These are phyloP conservation scores for Chrysoporthe puriensis DNA, from an alignment of 2,329 filamentous ascomycete genomes.

Conservation along the genomic window DNA sequence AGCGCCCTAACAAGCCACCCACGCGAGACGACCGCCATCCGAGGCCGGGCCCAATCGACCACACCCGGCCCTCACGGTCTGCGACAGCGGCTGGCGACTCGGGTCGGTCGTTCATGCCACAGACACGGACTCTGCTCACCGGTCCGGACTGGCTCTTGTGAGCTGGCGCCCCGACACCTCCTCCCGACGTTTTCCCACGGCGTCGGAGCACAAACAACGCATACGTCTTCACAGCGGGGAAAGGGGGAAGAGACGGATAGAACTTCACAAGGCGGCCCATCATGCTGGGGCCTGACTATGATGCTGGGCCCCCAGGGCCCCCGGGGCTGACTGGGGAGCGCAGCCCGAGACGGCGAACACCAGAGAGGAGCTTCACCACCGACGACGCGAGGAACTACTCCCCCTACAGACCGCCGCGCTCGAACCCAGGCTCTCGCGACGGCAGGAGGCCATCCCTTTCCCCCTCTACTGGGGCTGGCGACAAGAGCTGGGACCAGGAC, in stretches of 20 bases:
- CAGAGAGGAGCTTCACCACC: conserved; percentile 31
- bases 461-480: conserved; percentile 24
- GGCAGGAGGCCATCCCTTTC: conserved; percentile 28
- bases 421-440: conserved; percentile 32
- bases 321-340: conserved; percentile 45
- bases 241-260: conserved; percentile 24
- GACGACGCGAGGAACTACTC: conserved; percentile 30
- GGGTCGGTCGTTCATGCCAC: conserved; percentile 22
- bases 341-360: conserved; percentile 35
- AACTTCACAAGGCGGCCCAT: conserved; percentile 27
- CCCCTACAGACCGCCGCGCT: conserved; percentile 35
- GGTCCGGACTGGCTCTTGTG: conserved; percentile 26
- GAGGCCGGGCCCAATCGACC: conserved; percentile 20
- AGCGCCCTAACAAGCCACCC: conserved; percentile 14
- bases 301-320: conserved; percentile 45
- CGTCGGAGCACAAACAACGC: conserved; percentile 1
- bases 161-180: conserved; percentile 25
- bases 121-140: conserved; percentile 24
- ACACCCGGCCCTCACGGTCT: conserved; percentile 18
- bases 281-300: conserved; percentile 52
- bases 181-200: conserved; percentile 13
- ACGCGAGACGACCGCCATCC: conserved; percentile 21
- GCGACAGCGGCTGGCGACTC: conserved; percentile 25
- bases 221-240: conserved; percentile 15
- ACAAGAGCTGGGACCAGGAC: conserved; percentile 30